Conservation (phyloP, 2,329 filamentous ascomycete genomes). For the Pseudogymnoascus sp. region DNA sequence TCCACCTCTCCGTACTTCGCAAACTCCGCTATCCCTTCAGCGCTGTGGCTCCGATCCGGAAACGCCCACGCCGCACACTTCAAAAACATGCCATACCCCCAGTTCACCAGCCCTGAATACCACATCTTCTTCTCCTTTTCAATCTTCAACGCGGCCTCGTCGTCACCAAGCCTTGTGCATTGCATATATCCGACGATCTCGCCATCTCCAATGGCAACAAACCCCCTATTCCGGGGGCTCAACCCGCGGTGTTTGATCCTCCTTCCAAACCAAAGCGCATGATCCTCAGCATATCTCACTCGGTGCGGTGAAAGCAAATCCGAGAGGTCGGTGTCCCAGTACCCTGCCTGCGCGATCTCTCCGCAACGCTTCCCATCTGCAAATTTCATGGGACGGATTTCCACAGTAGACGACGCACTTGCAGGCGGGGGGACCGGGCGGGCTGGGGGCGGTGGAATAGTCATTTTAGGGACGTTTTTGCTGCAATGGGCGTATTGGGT, state of each 20-base stretch:
- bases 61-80: constrained; percentile 12
- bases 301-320: constrained; percentile 19
- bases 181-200: constrained; percentile 18
- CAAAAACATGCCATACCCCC: constrained; percentile 4
- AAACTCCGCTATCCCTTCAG: constrained; percentile 12
- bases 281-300: constrained; percentile 11
- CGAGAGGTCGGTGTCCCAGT: constrained; percentile 16
- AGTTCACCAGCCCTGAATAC: constrained; percentile 12
- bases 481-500: neutral
- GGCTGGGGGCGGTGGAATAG: neutral
- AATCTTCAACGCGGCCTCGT: constrained; percentile 17
- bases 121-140: constrained; percentile 12
- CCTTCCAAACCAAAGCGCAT: constrained; percentile 12
- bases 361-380: neutral
- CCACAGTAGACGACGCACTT: neutral
- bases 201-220: constrained; percentile 18
- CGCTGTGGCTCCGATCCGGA: constrained; percentile 14
- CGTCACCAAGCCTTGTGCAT: constrained; percentile 19
- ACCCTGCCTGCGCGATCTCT: constrained; percentile 18
- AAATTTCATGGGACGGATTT: neutral
- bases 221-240: constrained; percentile 15
- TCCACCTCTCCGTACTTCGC: neutral
- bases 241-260: constrained; percentile 17
- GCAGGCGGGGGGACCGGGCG: neutral
- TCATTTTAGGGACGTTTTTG: neutral